Conservation (phyloP, 345 rosid species). For the Eucalyptus marginata region DNA sequence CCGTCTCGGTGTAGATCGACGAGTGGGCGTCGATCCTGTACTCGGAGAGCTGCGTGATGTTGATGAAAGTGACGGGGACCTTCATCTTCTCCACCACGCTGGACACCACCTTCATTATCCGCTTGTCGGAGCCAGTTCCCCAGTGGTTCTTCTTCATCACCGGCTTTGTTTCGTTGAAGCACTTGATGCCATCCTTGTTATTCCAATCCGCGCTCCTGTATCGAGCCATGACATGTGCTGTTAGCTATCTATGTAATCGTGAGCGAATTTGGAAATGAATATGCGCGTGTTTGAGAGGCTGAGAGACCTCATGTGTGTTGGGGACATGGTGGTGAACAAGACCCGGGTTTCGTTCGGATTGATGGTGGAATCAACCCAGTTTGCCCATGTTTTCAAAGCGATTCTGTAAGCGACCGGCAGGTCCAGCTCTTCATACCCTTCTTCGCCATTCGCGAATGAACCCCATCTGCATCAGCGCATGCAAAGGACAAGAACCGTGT, state of each 20-base stretch:
- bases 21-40: slow-evolving; percentile 78
- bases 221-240: background rate
- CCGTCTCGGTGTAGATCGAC: slow-evolving; percentile 67
- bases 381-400: slow-evolving; percentile 83
- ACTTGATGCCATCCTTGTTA: slow-evolving; percentile 44
- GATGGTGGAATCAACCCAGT: slow-evolving; percentile 75
- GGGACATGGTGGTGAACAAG: slow-evolving; percentile 87
- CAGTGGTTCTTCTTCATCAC: slow-evolving; percentile 37
- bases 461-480: slow-evolving; percentile 44
- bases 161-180: slow-evolving; percentile 85
- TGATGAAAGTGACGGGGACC: slow-evolving; percentile 57
- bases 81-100: slow-evolving; percentile 41
- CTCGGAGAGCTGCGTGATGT: slow-evolving; percentile 80
- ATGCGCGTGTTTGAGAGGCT: background rate
- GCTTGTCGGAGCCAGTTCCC: slow-evolving; percentile 37
- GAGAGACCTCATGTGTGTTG: slow-evolving; percentile 62
- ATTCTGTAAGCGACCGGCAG: slow-evolving; percentile 55
- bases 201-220: slow-evolving; percentile 69
- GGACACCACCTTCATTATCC: slow-evolving; percentile 63
- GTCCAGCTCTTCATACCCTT: slow-evolving; percentile 55
- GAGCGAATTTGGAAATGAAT: background rate
- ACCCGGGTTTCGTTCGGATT: slow-evolving; percentile 69
- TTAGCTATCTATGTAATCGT: background rate
- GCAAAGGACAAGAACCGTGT: background rate
- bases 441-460: slow-evolving; percentile 70